These are phyloP conservation scores for Dujonia santamariae DNA, from an alignment of 1,139 yeast genomes.

Conservation along the genomic window DNA sequence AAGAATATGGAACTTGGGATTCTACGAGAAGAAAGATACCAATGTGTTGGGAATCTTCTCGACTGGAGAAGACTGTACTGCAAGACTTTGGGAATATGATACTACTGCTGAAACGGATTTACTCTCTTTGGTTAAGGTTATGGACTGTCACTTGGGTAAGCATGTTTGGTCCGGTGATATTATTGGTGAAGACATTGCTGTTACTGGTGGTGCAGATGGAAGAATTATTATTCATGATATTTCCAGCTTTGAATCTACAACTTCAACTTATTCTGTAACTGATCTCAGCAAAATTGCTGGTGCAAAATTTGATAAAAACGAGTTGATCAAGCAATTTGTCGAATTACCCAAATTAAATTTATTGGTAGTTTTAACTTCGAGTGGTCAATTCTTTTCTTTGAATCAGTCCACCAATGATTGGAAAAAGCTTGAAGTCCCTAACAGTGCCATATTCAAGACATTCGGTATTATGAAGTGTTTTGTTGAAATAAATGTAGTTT, in stretches of 20 bases:
- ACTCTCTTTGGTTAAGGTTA: conserved; percentile 20
- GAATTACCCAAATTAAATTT: conserved; percentile 35
- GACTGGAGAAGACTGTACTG: conserved; percentile 86
- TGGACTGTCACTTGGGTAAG: conserved; percentile 73
- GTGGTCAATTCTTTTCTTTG: conserved; percentile 50
- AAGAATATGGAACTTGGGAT: conserved; percentile 81
- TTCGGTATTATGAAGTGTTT: conserved; percentile 54
- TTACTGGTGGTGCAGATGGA: conserved; percentile 91
- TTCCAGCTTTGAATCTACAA: conserved; percentile 9
- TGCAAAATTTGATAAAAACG: conserved; percentile 38
- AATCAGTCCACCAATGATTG: conserved; percentile 15
- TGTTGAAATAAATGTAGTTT: conserved; percentile 32
- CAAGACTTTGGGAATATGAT: conserved; percentile 68
- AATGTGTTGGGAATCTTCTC: conserved; percentile 45
- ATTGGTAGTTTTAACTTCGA: conserved; percentile 57
- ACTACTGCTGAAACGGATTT: conserved; percentile 19
- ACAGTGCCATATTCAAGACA: conserved; percentile 29
- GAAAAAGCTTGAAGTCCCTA: conserved; percentile 27
- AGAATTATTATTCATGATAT: conserved; percentile 64
- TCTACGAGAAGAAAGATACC: conserved; percentile 20
- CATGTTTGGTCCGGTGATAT: conserved; percentile 85
- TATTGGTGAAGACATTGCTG: conserved; percentile 38
- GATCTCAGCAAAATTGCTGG: conserved; percentile 27
- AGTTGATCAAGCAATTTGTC: conserved; percentile 60
- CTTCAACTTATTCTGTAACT: conserved; percentile 24